Conservation (phyloP, 2,329 filamentous ascomycete genomes). For the Beauveria medogensis region DNA sequence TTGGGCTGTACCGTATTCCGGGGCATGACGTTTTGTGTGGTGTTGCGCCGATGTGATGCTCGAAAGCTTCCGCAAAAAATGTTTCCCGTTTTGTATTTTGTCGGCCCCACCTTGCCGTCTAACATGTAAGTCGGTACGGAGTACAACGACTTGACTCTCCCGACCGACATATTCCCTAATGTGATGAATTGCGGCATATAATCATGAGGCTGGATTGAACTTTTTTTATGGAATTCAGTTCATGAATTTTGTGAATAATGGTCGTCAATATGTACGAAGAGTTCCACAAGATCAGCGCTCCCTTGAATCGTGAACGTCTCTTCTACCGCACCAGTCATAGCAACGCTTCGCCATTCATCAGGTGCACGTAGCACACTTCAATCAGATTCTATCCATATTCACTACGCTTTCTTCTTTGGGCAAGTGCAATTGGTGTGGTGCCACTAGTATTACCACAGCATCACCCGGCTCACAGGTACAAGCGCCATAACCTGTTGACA, state of each 20-base stretch:
- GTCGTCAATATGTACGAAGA: background rate
- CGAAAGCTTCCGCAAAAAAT: background rate
- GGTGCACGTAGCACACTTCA: conserved; percentile 29
- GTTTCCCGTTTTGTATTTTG: conserved; percentile 1
- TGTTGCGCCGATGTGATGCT: background rate
- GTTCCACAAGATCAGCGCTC: background rate
- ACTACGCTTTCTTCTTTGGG: conserved; percentile 8
- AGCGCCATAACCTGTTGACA: too few relatives aligned
- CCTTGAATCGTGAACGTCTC: conserved; percentile 23
- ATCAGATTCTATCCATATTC: conserved; percentile 21
- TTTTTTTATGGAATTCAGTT: background rate
- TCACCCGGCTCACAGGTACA: too few relatives aligned
- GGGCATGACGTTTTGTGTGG: conserved; percentile 17
- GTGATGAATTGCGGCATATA: background rate
- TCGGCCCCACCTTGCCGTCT: background rate
- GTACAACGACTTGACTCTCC: background rate
- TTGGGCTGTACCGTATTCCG: conserved; percentile 39
- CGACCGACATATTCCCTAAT: background rate
- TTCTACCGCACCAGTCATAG: conserved; percentile 16
- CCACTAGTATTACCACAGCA: too few relatives aligned
- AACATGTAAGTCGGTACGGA: conserved; percentile 7
- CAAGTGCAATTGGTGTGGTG: conserved; percentile 23
- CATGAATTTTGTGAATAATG: background rate
- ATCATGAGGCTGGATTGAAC: background rate
- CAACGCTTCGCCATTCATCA: conserved; percentile 26